Evolutionary conservation across 805 yeast genomes (phyloP).

Genomic region (Dipodascus geniculatus): DNA sequence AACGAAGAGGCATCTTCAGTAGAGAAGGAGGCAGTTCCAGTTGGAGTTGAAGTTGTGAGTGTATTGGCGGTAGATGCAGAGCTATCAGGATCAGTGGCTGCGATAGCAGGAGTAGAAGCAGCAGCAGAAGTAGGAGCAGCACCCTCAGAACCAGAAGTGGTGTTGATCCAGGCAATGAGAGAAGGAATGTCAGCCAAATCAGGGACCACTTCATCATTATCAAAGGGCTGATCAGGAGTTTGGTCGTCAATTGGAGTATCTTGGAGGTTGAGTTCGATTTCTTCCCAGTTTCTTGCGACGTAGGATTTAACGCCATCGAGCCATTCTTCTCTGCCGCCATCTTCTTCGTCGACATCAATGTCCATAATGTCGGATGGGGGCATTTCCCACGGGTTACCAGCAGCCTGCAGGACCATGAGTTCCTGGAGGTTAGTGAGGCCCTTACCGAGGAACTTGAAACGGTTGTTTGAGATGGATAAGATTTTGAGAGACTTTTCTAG

Average conservation of each 20-base stretch:
- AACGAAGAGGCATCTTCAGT: background rate
- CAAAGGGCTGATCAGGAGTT: background rate
- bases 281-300: slow-evolving; percentile 27
- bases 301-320: slow-evolving; percentile 30
- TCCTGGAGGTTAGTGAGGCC: slow-evolving; percentile 38
- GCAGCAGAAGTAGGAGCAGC: background rate
- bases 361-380: slow-evolving; percentile 35
- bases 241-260: background rate
- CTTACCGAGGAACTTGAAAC: slow-evolving; percentile 42
- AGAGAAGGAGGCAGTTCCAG: background rate
- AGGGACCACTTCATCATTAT: background rate
- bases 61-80: background rate
- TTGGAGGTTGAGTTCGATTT: slow-evolving; percentile 10
- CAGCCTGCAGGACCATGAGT: slow-evolving; percentile 47
- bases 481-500: slow-evolving; percentile 34
- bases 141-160: background rate
- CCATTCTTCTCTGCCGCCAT: slow-evolving; percentile 36
- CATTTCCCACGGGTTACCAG: slow-evolving; percentile 46
- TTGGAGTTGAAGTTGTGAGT: background rate
- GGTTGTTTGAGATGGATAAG: slow-evolving; percentile 50
- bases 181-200: background rate
- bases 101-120: background rate
- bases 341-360: slow-evolving; percentile 19
- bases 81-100: background rate
- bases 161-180: background rate